phyloP scores from a whole-genome alignment of 345 rosid genomes.

The Eucalyptus leucophloia region DNA sequence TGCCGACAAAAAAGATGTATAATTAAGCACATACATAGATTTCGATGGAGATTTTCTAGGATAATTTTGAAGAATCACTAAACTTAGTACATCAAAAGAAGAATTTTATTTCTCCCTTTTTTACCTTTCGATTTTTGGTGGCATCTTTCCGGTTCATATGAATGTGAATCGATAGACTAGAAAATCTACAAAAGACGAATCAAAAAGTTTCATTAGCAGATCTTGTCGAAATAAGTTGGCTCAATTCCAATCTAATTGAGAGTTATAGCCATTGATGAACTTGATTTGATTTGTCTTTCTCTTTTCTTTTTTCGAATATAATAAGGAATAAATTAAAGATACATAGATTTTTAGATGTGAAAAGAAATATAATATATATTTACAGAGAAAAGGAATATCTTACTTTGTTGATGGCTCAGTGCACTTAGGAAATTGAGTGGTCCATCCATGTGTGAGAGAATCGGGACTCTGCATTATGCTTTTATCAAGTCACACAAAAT shows the following conservation, averaged over 20 bases:
- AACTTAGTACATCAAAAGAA: neutral
- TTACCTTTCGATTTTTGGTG: neutral
- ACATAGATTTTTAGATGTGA: neutral
- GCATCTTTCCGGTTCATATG: neutral
- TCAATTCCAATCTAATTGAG: neutral
- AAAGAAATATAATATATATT: neutral
- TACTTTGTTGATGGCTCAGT: neutral
- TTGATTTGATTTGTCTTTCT: neutral
- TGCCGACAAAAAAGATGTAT: constrained; percentile 28
- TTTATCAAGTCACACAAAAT: neutral
- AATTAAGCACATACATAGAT: neutral
- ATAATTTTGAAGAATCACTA: neutral
- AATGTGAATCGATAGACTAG: neutral
- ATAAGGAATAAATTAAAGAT: neutral
- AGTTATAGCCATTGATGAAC: neutral
- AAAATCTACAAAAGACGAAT: neutral
- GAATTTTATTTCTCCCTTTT: neutral
- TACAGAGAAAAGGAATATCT: neutral
- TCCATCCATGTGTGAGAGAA: neutral
- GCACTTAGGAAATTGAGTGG: neutral
- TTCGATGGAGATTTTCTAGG: neutral
- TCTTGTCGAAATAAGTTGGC: neutral
- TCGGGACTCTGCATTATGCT: neutral
- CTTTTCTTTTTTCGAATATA: neutral
- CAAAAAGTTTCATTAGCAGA: neutral